phyloP scores from a whole-genome alignment of 345 rosid genomes.

The Camelina laxa region DNA sequence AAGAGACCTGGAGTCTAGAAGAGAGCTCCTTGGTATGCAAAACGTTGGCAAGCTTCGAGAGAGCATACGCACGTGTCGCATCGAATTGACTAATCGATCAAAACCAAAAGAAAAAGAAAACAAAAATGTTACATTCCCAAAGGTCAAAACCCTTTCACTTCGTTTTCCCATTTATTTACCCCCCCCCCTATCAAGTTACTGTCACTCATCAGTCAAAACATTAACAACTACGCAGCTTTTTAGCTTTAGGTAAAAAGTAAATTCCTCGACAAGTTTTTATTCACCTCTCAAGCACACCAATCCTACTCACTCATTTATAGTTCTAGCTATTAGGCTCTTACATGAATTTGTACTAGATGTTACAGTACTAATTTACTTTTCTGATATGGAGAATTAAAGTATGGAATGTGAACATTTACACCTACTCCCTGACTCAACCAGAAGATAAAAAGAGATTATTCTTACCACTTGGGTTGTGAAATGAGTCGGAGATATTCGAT shows the following conservation, averaged over 20 bases:
- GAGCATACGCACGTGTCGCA: conserved; percentile 98
- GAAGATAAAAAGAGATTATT: background rate
- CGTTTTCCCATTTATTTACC: conserved; percentile 22
- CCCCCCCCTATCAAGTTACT: conserved; percentile 25
- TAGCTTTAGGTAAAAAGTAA: conserved; percentile 10
- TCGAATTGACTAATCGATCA: conserved; percentile 66
- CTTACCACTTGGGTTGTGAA: conserved; percentile 73
- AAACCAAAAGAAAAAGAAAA: background rate
- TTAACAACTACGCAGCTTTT: conserved; percentile 33
- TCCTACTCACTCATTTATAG: conserved; percentile 26
- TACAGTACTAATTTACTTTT: background rate
- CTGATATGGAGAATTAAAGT: background rate
- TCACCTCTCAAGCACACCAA: conserved; percentile 23
- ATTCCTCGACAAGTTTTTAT: background rate
- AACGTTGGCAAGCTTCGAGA: conserved; percentile 98
- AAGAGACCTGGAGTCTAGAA: conserved; percentile 67
- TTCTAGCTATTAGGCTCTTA: background rate
- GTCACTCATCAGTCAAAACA: conserved; percentile 31
- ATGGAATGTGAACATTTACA: background rate
- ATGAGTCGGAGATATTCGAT: conserved; percentile 71
- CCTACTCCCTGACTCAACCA: background rate
- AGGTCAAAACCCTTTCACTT: conserved; percentile 29
- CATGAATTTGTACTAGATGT: background rate
- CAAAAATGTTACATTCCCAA: background rate
- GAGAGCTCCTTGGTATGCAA: conserved; percentile 96